Percentiles rank a stretch among this genome's conserved stretches.
Evolutionary conservation across 225 moss, liverwort and hornwort genomes (phyloP).

Genomic region (Ulota crispa): DNA sequence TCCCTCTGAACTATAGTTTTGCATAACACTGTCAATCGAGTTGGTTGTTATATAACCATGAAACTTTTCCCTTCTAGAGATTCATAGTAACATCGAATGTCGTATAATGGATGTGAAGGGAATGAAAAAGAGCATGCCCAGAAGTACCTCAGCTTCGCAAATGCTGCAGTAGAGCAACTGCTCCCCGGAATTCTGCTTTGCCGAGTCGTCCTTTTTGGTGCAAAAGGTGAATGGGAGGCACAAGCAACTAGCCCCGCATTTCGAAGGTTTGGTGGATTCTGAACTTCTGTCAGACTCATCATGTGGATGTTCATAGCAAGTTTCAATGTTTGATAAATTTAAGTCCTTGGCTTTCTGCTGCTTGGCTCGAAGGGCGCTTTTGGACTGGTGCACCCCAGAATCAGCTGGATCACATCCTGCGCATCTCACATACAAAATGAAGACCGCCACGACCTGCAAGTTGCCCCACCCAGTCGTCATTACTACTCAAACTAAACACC

Average conservation of each 20-base stretch:
- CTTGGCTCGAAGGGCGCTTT: conserved; percentile 32
- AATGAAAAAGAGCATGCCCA: not conserved
- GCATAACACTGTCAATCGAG: not conserved
- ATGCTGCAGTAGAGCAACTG: conserved; percentile 85
- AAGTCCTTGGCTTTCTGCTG: conserved; percentile 30
- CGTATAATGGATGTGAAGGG: not conserved
- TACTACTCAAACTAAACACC: not conserved
- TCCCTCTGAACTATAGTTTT: not conserved
- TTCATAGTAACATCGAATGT: not conserved
- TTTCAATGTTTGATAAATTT: conserved; percentile 10
- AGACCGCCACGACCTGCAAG: conserved; percentile 73
- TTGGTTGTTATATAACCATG: not conserved
- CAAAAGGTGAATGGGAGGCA: conserved; percentile 42
- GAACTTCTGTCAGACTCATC: conserved; percentile 32
- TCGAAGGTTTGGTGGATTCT: not conserved
- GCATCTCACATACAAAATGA: conserved; percentile 78
- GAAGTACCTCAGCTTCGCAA: conserved; percentile 85
- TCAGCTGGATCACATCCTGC: conserved; percentile 89
- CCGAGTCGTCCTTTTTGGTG: conserved; percentile 33
- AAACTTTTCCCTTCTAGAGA: not conserved
- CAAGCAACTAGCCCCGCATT: conserved; percentile 21
- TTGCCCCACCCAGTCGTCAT: not conserved
- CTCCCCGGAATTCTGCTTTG: conserved; percentile 56
- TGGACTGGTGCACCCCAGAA: conserved; percentile 65
- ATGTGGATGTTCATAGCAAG: conserved; percentile 30